Evolutionary conservation across 2,329 filamentous ascomycete genomes (phyloP).

Genomic region (Nemania sp.): DNA sequence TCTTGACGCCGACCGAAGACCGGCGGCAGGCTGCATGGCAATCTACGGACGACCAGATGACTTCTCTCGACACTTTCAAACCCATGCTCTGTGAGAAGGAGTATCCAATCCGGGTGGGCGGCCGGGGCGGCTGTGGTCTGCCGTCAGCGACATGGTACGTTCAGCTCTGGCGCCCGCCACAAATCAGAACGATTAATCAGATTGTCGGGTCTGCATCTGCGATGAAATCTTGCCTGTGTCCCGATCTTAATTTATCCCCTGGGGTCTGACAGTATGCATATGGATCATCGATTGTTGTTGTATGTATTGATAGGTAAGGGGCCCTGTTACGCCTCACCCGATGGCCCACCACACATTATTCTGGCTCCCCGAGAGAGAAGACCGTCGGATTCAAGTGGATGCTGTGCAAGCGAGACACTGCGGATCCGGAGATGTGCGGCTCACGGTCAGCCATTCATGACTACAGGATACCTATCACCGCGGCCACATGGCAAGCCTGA

Average conservation of each 20-base stretch:
- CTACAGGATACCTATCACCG: neutral
- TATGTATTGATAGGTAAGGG: constrained; percentile 1
- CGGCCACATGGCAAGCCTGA: constrained; percentile 21
- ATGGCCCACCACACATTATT: constrained; percentile 19
- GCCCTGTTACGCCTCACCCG: constrained; percentile 19
- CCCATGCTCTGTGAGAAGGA: neutral
- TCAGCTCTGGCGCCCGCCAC: constrained; percentile 19
- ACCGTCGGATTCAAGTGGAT: neutral
- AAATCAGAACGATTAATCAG: constrained; percentile 27
- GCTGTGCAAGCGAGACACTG: constrained; percentile 16
- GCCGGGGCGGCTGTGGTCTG: constrained; percentile 16
- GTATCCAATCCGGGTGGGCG: constrained; percentile 7
- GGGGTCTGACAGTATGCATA: constrained; percentile 4
- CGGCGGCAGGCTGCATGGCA: constrained; percentile 27
- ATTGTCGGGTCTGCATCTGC: constrained; percentile 24
- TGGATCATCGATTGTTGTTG: constrained; percentile 6
- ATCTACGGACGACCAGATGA: neutral
- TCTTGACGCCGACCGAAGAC: constrained; percentile 27
- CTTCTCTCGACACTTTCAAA: neutral
- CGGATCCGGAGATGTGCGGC: constrained; percentile 14
- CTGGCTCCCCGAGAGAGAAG: neutral
- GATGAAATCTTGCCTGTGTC: constrained; percentile 28
- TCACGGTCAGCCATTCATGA: constrained; percentile 16
- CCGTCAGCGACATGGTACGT: constrained; percentile 10
- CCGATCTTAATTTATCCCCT: constrained; percentile 16